phyloP scores from a whole-genome alignment of 768 basidiomycete species.

The Suillus subalutaceus region DNA sequence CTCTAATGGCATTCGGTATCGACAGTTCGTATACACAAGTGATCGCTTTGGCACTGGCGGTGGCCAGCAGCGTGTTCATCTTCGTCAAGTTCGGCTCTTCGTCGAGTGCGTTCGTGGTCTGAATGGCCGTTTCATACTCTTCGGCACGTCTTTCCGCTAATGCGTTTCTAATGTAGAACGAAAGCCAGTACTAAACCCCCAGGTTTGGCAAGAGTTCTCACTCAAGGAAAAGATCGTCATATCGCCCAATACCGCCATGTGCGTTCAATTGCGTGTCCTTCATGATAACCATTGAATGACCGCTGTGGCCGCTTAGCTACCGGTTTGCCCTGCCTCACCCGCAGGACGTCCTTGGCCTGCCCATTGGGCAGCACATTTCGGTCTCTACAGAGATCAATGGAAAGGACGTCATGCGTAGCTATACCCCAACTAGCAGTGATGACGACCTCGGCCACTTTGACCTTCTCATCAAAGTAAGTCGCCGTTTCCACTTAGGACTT shows the following conservation, averaged over 20 bases:
- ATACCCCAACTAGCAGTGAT: constrained; percentile 94
- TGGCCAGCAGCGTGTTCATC: constrained; percentile 52
- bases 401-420: constrained; percentile 87
- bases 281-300: constrained; percentile 4
- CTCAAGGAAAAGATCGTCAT: constrained; percentile 80
- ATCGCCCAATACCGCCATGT: constrained; percentile 97
- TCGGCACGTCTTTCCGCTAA: constrained; percentile 8
- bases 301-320: constrained; percentile 57
- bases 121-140: neutral
- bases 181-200: constrained; percentile 73
- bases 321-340: constrained; percentile 82
- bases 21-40: constrained; percentile 40
- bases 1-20: constrained; percentile 20
- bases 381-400: constrained; percentile 89
- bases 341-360: constrained; percentile 85
- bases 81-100: constrained; percentile 49
- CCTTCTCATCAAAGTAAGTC: constrained; percentile 88
- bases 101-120: constrained; percentile 42
- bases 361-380: constrained; percentile 95
- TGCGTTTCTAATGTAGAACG: constrained; percentile 45
- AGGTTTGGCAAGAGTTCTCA: constrained; percentile 80
- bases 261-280: constrained; percentile 27
- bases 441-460: constrained; percentile 94
- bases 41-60: constrained; percentile 53
- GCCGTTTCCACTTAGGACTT: neutral